phyloP scores from a whole-genome alignment of 805 yeast genomes.

The Pichia phayaonensis region DNA sequence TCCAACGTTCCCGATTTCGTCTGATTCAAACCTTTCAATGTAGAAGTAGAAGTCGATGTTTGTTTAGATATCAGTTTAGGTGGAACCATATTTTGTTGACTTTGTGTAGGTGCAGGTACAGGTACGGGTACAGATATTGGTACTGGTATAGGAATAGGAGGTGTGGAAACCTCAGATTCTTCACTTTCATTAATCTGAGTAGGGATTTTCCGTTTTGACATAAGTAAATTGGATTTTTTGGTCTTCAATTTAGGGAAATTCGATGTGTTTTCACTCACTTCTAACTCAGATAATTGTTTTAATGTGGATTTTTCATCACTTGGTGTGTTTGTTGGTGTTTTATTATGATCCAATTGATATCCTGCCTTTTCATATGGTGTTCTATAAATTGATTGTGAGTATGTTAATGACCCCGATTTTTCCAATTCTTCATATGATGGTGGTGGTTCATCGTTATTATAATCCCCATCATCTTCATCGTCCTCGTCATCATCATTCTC shows the following conservation, averaged over 20 bases:
- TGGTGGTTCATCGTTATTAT: constrained; percentile 19
- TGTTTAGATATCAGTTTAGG: neutral
- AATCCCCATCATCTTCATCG: constrained; percentile 6
- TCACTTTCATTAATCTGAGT: constrained; percentile 13
- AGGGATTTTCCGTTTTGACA: constrained; percentile 19
- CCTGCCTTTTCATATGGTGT: constrained; percentile 32
- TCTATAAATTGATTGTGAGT: constrained; percentile 28
- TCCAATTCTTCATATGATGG: constrained; percentile 30
- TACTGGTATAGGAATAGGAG: too few relatives aligned
- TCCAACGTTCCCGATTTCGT: constrained; percentile 1
- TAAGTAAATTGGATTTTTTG: constrained; percentile 2
- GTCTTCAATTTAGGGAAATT: neutral
- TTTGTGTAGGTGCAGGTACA: neutral
- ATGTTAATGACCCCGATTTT: constrained; percentile 27
- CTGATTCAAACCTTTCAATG: neutral
- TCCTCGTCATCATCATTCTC: constrained; percentile 4
- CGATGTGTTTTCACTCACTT: neutral
- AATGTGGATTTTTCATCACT: constrained; percentile 5
- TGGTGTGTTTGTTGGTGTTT: constrained; percentile 5
- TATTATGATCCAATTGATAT: constrained; percentile 23
- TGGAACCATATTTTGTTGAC: neutral
- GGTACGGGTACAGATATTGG: neutral
- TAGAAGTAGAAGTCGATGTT: neutral
- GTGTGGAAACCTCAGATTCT: too few relatives aligned
- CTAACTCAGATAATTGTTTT: constrained; percentile 1